phyloP scores from a whole-genome alignment of 306 rosid species.

The Luffa acutangula region DNA sequence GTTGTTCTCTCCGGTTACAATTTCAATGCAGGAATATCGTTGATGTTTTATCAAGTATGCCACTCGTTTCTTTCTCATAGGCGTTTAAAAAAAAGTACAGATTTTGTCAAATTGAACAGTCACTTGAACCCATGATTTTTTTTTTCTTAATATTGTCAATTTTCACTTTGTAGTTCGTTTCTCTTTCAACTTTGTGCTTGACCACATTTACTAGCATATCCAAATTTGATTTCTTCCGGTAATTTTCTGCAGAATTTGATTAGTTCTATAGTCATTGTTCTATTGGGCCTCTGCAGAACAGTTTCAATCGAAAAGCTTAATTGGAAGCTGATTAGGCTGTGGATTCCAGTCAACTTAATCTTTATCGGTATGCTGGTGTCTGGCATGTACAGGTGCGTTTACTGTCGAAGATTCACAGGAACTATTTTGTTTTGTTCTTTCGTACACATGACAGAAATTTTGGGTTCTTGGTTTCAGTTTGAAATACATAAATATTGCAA shows the following conservation, averaged over 20 bases:
- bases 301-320: conserved; percentile 57
- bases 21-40: conserved; percentile 75
- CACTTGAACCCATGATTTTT: not conserved
- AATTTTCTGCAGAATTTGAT: conserved; percentile 59
- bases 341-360: conserved; percentile 86
- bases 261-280: conserved; percentile 49
- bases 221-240: conserved; percentile 3
- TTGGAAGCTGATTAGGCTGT: conserved; percentile 70
- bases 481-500: conserved; percentile 78
- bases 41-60: conserved; percentile 88
- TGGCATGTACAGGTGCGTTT: conserved; percentile 68
- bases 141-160: not conserved
- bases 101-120: not conserved
- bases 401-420: not conserved
- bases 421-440: not conserved
- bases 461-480: conserved; percentile 41
- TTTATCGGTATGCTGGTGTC: conserved; percentile 86
- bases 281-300: conserved; percentile 44
- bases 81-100: not conserved
- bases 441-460: not conserved
- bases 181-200: not conserved
- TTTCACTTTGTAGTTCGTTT: not conserved
- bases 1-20: conserved; percentile 59
- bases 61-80: not conserved
- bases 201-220: not conserved